phyloP scores from a whole-genome alignment of 352 stramenopile species.

The Phytophthora crassamura region DNA sequence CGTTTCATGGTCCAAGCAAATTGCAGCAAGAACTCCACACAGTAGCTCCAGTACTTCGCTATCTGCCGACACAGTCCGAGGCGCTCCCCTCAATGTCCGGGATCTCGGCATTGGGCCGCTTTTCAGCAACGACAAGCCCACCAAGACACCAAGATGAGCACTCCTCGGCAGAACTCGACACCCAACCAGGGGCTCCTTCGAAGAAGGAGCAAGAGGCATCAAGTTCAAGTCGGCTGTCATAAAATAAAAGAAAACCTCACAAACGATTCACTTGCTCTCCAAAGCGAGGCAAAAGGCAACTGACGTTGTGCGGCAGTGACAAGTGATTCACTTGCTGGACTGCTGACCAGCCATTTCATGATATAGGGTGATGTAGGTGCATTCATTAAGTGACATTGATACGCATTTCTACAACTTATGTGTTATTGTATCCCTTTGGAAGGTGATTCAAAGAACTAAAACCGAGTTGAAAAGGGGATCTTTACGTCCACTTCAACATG shows the following conservation, averaged over 20 bases:
- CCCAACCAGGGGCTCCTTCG: constrained; percentile 28
- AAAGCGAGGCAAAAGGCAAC: no score
- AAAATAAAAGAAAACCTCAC: background rate
- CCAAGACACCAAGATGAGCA: constrained; percentile 7
- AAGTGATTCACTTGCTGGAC: no score
- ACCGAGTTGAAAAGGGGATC: constrained; percentile 28
- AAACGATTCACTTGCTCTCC: no score
- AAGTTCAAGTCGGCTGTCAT: constrained; percentile 27
- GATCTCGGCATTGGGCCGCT: constrained; percentile 27
- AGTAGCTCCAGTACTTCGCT: constrained; percentile 61
- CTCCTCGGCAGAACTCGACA: constrained; percentile 31
- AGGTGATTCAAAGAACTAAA: background rate
- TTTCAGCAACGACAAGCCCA: constrained; percentile 39
- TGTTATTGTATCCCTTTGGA: background rate
- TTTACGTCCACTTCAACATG: constrained; percentile 18
- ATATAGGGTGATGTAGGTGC: no score
- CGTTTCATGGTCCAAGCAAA: constrained; percentile 82
- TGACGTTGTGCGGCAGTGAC: no score
- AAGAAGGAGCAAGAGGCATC: constrained; percentile 24
- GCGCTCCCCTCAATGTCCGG: constrained; percentile 8
- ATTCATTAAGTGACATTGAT: background rate
- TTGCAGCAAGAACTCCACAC: constrained; percentile 83
- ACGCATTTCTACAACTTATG: constrained; percentile 1
- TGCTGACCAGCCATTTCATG: no score
- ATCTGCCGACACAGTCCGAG: constrained; percentile 47